Percentiles rank a stretch among this genome's conserved stretches.
Evolutionary conservation across 352 stramenopile species (phyloP).

Genomic region (Phytophthora idaei): DNA sequence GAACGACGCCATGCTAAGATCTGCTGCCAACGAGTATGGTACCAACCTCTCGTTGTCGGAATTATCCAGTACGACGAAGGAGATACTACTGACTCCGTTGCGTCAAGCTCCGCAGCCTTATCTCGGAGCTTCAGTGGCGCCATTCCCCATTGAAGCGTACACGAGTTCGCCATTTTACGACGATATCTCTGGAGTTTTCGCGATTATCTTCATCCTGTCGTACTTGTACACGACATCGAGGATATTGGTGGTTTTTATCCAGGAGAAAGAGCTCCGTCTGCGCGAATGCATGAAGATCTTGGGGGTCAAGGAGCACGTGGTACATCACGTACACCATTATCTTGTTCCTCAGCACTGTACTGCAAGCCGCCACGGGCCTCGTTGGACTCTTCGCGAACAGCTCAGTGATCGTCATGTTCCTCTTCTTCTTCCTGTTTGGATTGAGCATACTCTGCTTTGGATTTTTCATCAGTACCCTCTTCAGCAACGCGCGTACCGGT

Average conservation of each 20-base stretch:
- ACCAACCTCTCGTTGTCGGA: neutral
- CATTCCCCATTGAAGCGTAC: slow-evolving; percentile 52
- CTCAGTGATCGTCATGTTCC: slow-evolving; percentile 61
- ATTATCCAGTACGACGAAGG: slow-evolving; percentile 12
- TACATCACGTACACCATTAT: slow-evolving; percentile 90
- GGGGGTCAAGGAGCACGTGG: slow-evolving; percentile 84
- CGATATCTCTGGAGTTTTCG: slow-evolving; percentile 24
- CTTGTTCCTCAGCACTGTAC: slow-evolving; percentile 63
- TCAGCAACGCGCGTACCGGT: slow-evolving; percentile 59
- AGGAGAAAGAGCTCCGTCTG: slow-evolving; percentile 90
- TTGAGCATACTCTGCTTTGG: slow-evolving; percentile 45
- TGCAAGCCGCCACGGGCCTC: slow-evolving; percentile 53
- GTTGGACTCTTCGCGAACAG: slow-evolving; percentile 50
- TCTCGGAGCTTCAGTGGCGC: slow-evolving; percentile 32
- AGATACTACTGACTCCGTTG: slow-evolving; percentile 37
- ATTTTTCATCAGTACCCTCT: slow-evolving; percentile 77
- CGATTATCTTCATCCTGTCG: slow-evolving; percentile 89
- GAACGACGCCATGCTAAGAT: neutral
- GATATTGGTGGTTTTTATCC: slow-evolving; percentile 83
- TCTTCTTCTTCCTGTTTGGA: slow-evolving; percentile 78
- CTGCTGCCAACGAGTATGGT: neutral
- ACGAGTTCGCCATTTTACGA: slow-evolving; percentile 64
- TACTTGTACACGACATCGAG: slow-evolving; percentile 89
- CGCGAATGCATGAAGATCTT: slow-evolving; percentile 92
- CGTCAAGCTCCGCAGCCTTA: slow-evolving; percentile 55